Evolutionary conservation across 805 yeast genomes (phyloP), one percentile per base, ranked within the genome.

Genomic region (Candida schatavii): DNA sequence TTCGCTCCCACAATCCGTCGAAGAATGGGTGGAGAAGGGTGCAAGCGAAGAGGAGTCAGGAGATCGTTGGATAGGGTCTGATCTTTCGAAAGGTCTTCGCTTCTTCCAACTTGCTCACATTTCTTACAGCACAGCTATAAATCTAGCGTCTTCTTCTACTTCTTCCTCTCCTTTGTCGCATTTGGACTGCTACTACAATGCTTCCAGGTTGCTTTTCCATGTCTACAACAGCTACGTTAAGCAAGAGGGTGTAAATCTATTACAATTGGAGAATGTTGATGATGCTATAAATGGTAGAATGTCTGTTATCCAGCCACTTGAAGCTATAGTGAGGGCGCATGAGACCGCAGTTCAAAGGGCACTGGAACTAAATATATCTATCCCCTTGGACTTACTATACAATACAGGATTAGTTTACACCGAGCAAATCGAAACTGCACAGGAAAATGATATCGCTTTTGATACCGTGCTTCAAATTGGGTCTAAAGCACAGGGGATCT

Each of bases 31-130:
- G n/a, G 80, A 76, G 25, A 62, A 62, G 39, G 91, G 81, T 1
- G 68, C 81, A 0, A 66, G 65, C 9, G 80, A 78, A 42, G 91
- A 84, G 54, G 90, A 84, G 44, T 73, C 78, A n/a, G 91, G 88
- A 0, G 90, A 84, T 52, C 58, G 90, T 36, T 85, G 89, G 88
- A 56, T 78, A 4, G 67, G 78, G 1, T 78, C 87, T 0, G 90
- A 84, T 50, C 55, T 82, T 4, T 63, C 84, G 9, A 84, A 85
- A 48, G 76, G 82, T 0, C 57, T 84, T 10, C 57, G 90, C 30
- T 83, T 83, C 48, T 84, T 82, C 55, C 82, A 81, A 48, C 63
- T 72, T 39, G 83, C 88, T 0, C 75, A 67, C 46, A 56, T 54
- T 9, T 49, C 57, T 32, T 83, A 83, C 50, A 41, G 46, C 3